A percentile compares a stretch with the other conserved stretches of the same genome.
Evolutionary conservation across 1,139 yeast species (phyloP).

Genomic region (Kodamaea derodonti): DNA sequence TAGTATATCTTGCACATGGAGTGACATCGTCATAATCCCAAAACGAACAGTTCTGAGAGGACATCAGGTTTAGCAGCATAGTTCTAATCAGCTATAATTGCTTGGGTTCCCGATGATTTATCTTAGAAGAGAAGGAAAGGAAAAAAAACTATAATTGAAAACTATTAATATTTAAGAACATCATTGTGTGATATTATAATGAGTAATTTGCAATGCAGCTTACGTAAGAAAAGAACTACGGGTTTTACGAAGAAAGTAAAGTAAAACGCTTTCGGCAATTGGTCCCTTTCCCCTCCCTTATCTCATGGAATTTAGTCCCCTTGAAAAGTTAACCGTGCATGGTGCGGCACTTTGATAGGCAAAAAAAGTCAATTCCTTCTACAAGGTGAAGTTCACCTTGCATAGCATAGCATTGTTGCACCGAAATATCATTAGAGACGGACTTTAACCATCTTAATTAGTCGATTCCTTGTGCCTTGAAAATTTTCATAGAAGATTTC

Average conservation of each 20-base stretch:
- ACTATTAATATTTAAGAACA: not conserved
- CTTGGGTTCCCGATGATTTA: not conserved
- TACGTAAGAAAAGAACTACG: too few relatives aligned
- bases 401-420: too few relatives aligned
- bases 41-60: slow-evolving; percentile 12
- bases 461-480: too few relatives aligned
- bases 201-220: too few relatives aligned
- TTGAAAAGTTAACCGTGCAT: too few relatives aligned
- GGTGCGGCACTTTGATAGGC: not conserved
- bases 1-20: slow-evolving; percentile 37
- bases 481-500: too few relatives aligned
- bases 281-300: not conserved
- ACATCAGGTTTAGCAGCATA: slow-evolving; percentile 1
- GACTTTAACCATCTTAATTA: too few relatives aligned
- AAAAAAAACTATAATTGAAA: not conserved
- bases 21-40: slow-evolving; percentile 49
- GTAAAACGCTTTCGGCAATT: not conserved
- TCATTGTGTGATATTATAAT: not conserved
- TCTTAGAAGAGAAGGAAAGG: not conserved
- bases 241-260: not conserved
- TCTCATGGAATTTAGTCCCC: too few relatives aligned
- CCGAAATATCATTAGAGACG: too few relatives aligned
- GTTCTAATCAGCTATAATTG: not conserved
- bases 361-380: too few relatives aligned
- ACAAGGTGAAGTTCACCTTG: too few relatives aligned